Percentiles rank a stretch among this genome's conserved stretches.
Evolutionary conservation across 306 rosid genomes (phyloP).

Genomic region (Prunus fruticosa): DNA sequence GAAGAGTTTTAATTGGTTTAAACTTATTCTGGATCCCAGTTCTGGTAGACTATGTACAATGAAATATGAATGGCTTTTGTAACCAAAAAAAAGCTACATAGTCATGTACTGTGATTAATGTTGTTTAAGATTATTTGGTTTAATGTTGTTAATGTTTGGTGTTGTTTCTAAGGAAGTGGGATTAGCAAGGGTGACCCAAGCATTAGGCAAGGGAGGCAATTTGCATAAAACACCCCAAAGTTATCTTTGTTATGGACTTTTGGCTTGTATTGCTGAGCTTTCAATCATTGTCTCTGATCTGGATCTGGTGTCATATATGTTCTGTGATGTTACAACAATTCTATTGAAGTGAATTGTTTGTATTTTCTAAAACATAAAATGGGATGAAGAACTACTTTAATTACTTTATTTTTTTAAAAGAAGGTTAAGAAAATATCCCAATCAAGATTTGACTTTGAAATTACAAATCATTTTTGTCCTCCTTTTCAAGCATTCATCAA

Average conservation of each 20-base stretch:
- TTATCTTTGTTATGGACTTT: not conserved
- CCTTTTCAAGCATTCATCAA: not conserved
- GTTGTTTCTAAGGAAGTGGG: not conserved
- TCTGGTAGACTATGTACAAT: not conserved
- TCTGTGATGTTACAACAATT: no score
- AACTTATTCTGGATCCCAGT: not conserved
- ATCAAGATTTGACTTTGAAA: not conserved
- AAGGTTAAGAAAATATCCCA: not conserved
- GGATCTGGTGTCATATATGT: not conserved
- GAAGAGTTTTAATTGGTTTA: no score
- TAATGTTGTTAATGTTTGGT: not conserved
- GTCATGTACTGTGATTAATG: not conserved
- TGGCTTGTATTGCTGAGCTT: not conserved
- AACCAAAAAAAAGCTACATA: not conserved
- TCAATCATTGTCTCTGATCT: not conserved
- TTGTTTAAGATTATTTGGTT: not conserved
- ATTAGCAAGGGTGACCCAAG: not conserved
- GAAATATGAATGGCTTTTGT: not conserved
- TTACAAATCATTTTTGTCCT: not conserved
- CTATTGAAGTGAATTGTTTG: no score
- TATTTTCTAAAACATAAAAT: not conserved
- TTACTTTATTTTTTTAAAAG: not conserved
- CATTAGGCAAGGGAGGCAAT: not conserved
- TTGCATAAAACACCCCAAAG: not conserved
- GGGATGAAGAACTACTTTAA: not conserved